Evolutionary conservation across 257 asterid species (phyloP), one percentile per base, ranked within the genome.

Genomic region (Mitragyna speciosa): DNA sequence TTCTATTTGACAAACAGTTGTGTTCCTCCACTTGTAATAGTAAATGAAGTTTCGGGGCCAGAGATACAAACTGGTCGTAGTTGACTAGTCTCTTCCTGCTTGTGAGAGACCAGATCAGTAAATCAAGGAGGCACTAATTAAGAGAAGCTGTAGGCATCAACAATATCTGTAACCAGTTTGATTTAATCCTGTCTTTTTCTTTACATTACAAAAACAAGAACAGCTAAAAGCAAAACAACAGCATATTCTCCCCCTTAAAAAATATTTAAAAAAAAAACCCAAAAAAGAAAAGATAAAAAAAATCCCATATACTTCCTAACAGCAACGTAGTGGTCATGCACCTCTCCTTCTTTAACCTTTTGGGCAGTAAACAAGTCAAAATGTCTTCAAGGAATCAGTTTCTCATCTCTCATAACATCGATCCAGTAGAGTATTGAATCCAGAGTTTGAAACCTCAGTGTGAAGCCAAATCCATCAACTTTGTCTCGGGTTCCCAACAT

Each of bases 371-470:
- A 56, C 26, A 54, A 19, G 19, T 20, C 10, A 48, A 22, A 5
- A 36, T 33, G 43, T 16, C 2, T 36, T 80, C 73, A 89, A 19
- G 98, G 98, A 51, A 94, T 89, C 7, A 87, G 76, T 66, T 84
- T 94, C 82, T 91, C 95, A 22, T 87, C 65, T 85, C 88, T 87
- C 97, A 92, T 92, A 9, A 78, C 85, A 79, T 90, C 97, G 65
- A 94, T 91, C 97, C 97, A 94, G 75, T 91, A 83, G 49, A 79
- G 61, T 7, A 94, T 90, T 12, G 98, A 91, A 80, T 94, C 96
- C 91, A 92, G 81, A 39, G 88, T 88, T 52, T 83, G 85, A 64
- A 86, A 91, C 87, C 81, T 90, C 28, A 81, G 84, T 3, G 83
- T 84, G 82, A 94, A 94, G 16, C 97, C 98, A 58, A 91, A 82